phyloP scores from a whole-genome alignment of 225 moss, liverwort and hornwort genomes.

The Sphagnum contortum region DNA sequence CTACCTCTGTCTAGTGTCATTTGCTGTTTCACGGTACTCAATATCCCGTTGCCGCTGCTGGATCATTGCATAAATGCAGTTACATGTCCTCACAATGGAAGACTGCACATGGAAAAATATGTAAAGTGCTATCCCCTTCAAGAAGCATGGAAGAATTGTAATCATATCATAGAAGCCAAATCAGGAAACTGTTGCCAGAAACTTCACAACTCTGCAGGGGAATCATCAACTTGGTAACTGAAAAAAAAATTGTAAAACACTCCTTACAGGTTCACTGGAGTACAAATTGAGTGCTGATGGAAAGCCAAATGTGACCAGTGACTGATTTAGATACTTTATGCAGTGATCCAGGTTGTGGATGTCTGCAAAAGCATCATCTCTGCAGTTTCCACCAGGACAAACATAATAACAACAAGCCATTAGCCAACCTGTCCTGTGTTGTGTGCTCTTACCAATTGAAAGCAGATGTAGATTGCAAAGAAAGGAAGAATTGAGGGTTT shows the following conservation, averaged over 20 bases:
- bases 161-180: constrained; percentile 1
- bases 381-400: constrained; percentile 15
- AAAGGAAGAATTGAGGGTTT: too few species aligned
- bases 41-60: constrained; percentile 89
- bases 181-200: not conserved
- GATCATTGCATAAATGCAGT: constrained; percentile 81
- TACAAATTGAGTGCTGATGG: constrained; percentile 58
- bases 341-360: constrained; percentile 88
- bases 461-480: too few species aligned
- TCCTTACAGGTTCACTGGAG: constrained; percentile 70
- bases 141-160: too few species aligned
- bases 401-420: not conserved
- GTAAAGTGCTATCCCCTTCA: not conserved
- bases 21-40: constrained; percentile 68
- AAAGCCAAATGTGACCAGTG: constrained; percentile 78
- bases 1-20: constrained; percentile 85
- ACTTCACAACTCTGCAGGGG: too few species aligned
- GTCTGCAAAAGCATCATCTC: constrained; percentile 80
- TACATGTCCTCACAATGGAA: constrained; percentile 75
- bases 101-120: constrained; percentile 20
- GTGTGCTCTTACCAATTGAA: too few species aligned
- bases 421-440: too few species aligned
- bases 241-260: too few species aligned
- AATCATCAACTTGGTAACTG: too few species aligned
- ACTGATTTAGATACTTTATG: constrained; percentile 83